A percentile compares a stretch with the other conserved stretches of the same genome.
These are phyloP conservation scores for Inga oerstediana DNA, from an alignment of 306 rosid species.

Conservation along the genomic window DNA sequence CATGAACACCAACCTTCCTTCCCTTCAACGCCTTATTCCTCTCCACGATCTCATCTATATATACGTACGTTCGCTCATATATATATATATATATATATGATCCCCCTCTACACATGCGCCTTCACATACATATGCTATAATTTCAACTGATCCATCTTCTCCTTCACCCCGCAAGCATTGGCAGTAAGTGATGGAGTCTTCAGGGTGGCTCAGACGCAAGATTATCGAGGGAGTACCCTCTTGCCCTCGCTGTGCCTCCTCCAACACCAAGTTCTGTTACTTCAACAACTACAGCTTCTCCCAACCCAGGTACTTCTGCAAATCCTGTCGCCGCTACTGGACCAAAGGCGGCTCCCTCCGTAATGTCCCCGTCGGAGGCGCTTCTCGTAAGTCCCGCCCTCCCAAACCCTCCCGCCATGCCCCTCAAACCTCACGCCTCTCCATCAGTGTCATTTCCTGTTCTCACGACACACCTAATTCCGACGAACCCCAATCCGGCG, in stretches of 20 bases:
- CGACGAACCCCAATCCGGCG: background rate
- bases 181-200: background rate
- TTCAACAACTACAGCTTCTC: constrained; percentile 97
- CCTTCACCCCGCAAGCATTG: background rate
- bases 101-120: background rate
- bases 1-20: background rate
- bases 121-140: background rate
- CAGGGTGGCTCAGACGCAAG: background rate
- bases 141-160: background rate
- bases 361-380: constrained; percentile 84
- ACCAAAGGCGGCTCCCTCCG: constrained; percentile 91
- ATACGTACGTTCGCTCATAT: no score
- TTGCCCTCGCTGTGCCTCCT: constrained; percentile 88
- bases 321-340: constrained; percentile 91
- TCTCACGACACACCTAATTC: background rate
- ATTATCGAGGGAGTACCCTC: constrained; percentile 45
- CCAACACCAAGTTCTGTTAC: constrained; percentile 93
- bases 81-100: no score
- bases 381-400: constrained; percentile 70
- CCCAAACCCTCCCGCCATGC: constrained; percentile 24
- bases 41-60: background rate
- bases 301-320: constrained; percentile 90
- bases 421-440: background rate
- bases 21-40: background rate
- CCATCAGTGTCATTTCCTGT: background rate